Conservation (phyloP, 345 rosid genomes). For the Salix purpurea region DNA sequence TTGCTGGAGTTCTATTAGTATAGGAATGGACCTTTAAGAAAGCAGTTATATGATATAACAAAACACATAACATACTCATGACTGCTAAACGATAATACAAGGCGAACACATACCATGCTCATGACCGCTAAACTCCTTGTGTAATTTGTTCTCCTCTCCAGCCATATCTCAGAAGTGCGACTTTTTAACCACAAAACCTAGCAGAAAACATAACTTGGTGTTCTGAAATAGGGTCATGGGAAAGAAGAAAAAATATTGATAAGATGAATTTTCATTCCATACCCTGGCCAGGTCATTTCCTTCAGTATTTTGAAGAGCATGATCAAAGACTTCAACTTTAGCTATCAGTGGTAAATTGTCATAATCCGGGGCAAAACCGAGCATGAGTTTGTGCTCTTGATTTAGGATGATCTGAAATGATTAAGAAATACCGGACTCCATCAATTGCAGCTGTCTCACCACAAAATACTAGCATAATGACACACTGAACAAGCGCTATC, state of each 20-base stretch:
- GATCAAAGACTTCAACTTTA: slow-evolving; percentile 90
- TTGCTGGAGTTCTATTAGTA: background rate
- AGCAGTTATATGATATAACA: background rate
- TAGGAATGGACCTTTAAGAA: background rate
- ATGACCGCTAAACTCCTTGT: slow-evolving; percentile 98
- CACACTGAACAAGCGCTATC: background rate
- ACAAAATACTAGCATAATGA: background rate
- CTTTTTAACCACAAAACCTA: slow-evolving; percentile 99
- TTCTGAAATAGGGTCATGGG: slow-evolving; percentile 8
- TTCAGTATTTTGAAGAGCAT: slow-evolving; percentile 81
- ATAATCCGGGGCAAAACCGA: slow-evolving; percentile 89
- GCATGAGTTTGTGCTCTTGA: slow-evolving; percentile 90
- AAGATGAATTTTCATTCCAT: slow-evolving; percentile 14
- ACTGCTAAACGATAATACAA: background rate
- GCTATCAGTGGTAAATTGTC: slow-evolving; percentile 89
- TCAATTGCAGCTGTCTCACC: background rate
- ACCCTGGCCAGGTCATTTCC: slow-evolving; percentile 97
- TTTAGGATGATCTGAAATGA: slow-evolving; percentile 73
- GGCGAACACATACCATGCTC: slow-evolving; percentile 83
- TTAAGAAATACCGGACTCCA: slow-evolving; percentile 14
- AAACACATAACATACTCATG: background rate
- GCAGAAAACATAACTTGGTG: slow-evolving; percentile 15
- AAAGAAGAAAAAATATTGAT: slow-evolving; percentile 8
- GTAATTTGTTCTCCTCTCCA: slow-evolving; percentile 96
- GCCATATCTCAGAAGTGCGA: slow-evolving; percentile 96